Evolutionary conservation across 2,329 filamentous ascomycete genomes (phyloP), one percentile per base, ranked within the genome.

Genomic region (Trichophyton schoenleinii): DNA sequence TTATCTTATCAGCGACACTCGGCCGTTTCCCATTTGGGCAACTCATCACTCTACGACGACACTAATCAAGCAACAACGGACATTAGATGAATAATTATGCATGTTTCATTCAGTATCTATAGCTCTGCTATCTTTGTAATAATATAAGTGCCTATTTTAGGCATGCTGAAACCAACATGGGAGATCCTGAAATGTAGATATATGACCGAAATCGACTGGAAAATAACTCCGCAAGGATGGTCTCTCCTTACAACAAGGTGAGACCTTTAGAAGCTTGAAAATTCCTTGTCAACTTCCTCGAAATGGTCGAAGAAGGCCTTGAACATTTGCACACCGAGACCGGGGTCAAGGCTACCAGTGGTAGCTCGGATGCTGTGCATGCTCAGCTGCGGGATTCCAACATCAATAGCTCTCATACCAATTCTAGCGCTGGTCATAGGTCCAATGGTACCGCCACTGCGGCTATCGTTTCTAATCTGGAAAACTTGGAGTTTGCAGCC

Each of bases 341-440:
- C 92, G 0, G 92, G 92, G 70, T 97, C 92, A 65, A 91, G 73
- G 42, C 83, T 82, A 1, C 92, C 92, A 0, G 89, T 95, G 0
- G 91, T 96, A 0, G 92, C 92, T 28, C 92, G 82, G 66, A 97
- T 88, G 59, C 85, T 89, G 74, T 97, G 92, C 92, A 97, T 97
- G 70, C 87, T 92, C 67, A 96, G 75, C 77, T 97, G 92, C 3
- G 91, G 86, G 68, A 97, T 86, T 13, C 92, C 92, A 0, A 89
- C 90, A 71, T 97, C 92, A 57, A 94, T 87, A 0, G 89, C 84
- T 59, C 89, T 79, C 63, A 95, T 86, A 34, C 92, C 92, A 74
- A 94, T 88, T 31, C 82, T 83, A 31, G 86, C 84, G 66, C 86
- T 90, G 41, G 96, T 80, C 83, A 91, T 91, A 0, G 94, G 94